These are phyloP conservation scores for Parathielavia appendiculata DNA, from an alignment of 495 filamentous ascomycete species.

Conservation along the genomic window DNA sequence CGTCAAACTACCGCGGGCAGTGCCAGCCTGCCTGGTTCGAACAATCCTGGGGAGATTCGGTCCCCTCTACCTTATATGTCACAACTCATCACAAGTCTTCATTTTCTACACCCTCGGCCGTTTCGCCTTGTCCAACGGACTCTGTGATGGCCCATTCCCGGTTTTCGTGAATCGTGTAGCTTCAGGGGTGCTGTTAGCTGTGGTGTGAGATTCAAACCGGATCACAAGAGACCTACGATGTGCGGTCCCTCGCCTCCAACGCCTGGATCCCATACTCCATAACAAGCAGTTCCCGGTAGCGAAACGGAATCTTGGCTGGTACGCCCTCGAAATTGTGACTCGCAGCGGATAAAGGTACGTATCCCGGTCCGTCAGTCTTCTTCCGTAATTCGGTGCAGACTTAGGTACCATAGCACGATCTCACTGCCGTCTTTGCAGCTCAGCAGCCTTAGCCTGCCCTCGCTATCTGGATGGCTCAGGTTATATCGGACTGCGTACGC, in stretches of 20 bases:
- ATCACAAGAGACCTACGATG: no score
- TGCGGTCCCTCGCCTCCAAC: conserved; percentile 34
- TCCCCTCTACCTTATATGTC: no score
- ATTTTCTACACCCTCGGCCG: no score
- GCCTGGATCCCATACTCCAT: conserved; percentile 56
- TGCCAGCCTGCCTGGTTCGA: no score
- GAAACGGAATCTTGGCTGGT: conserved; percentile 55
- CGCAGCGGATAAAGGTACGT: not conserved
- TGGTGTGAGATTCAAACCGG: no score
- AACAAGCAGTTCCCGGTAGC: conserved; percentile 53
- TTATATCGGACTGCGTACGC: conserved; percentile 49
- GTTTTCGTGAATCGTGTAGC: no score
- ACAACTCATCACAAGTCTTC: no score
- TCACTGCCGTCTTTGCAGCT: conserved; percentile 42
- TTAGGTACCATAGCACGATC: conserved; percentile 14
- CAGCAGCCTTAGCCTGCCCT: conserved; percentile 39
- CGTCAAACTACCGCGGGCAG: no score
- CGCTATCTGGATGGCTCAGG: conserved; percentile 26
- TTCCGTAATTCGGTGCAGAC: not conserved
- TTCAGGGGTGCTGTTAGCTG: no score
- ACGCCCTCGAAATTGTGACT: conserved; percentile 51
- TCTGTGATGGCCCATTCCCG: no score
- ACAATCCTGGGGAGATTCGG: no score
- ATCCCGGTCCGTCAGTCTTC: conserved; percentile 14
- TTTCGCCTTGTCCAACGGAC: no score